phyloP scores from a whole-genome alignment of 2,329 filamentous ascomycete species.

The Cladosporium sp. region DNA sequence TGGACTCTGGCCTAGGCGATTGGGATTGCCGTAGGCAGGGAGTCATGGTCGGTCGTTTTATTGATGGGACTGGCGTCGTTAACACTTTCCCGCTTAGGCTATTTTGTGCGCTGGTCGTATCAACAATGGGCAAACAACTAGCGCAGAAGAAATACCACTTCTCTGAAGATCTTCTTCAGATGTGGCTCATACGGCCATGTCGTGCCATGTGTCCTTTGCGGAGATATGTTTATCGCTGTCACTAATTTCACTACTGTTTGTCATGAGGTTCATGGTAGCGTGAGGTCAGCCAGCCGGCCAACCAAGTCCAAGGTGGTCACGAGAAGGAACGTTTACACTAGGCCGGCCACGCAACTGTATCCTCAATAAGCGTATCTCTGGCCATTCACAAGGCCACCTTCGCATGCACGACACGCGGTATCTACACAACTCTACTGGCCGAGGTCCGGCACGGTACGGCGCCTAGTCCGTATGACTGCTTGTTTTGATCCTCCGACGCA shows the following conservation, averaged over 20 bases:
- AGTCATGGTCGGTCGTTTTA: background rate
- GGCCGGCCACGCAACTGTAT: background rate
- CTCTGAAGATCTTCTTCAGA: background rate
- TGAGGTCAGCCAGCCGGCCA: background rate
- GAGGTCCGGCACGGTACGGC: slow-evolving; percentile 3
- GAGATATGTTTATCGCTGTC: background rate
- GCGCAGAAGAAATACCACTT: too few species aligned
- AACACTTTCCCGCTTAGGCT: background rate
- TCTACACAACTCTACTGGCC: background rate
- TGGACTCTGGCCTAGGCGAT: background rate
- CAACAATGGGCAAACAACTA: too few species aligned
- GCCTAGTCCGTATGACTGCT: background rate
- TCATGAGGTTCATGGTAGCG: background rate
- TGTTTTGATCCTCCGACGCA: background rate
- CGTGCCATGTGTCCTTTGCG: background rate
- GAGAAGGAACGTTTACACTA: background rate
- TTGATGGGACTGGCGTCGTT: background rate
- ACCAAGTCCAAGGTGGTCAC: background rate
- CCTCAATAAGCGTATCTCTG: slow-evolving; percentile 10
- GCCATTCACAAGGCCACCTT: background rate
- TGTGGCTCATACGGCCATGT: background rate
- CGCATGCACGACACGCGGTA: background rate
- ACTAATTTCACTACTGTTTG: background rate
- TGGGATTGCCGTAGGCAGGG: background rate
- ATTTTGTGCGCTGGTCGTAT: too few species aligned